phyloP scores from a whole-genome alignment of 2,329 filamentous ascomycete genomes.

The Trichoderma oligosporum region DNA sequence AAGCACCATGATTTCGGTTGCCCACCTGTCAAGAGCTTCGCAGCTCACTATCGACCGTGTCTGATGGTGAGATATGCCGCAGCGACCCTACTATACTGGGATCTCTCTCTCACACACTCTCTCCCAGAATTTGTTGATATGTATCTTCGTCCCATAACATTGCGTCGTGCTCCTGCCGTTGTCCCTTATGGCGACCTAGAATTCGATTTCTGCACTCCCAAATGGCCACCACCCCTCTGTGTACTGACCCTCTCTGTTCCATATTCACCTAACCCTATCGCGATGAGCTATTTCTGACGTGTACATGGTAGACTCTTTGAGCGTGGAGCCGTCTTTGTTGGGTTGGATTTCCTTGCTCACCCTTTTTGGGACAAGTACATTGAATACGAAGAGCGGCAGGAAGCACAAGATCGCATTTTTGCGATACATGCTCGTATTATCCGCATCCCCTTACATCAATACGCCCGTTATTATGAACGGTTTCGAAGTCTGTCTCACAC shows the following conservation, averaged over 20 bases:
- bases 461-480: slow-evolving; percentile 89
- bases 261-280: slow-evolving; percentile 30
- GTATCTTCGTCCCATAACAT: slow-evolving; percentile 37
- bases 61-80: slow-evolving; percentile 69
- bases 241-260: slow-evolving; percentile 56
- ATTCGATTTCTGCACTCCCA: slow-evolving; percentile 44
- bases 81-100: slow-evolving; percentile 53
- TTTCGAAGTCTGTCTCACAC: slow-evolving; percentile 74
- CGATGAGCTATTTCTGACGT: slow-evolving; percentile 29
- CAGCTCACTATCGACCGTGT: slow-evolving; percentile 37
- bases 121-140: slow-evolving; percentile 58
- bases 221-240: slow-evolving; percentile 44
- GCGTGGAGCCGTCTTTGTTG: slow-evolving; percentile 77
- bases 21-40: slow-evolving; percentile 35
- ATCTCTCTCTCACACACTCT: slow-evolving; percentile 63
- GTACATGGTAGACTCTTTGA: slow-evolving; percentile 78
- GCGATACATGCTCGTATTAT: slow-evolving; percentile 78
- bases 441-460: slow-evolving; percentile 91
- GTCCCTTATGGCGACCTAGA: slow-evolving; percentile 33
- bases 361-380: slow-evolving; percentile 99
- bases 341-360: slow-evolving; percentile 88
- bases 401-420: slow-evolving; percentile 80
- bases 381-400: slow-evolving; percentile 89
- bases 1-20: slow-evolving; percentile 40
- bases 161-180: slow-evolving; percentile 38